phyloP scores from a whole-genome alignment of 306 rosid genomes.

The Heteromeles arbutifolia region DNA sequence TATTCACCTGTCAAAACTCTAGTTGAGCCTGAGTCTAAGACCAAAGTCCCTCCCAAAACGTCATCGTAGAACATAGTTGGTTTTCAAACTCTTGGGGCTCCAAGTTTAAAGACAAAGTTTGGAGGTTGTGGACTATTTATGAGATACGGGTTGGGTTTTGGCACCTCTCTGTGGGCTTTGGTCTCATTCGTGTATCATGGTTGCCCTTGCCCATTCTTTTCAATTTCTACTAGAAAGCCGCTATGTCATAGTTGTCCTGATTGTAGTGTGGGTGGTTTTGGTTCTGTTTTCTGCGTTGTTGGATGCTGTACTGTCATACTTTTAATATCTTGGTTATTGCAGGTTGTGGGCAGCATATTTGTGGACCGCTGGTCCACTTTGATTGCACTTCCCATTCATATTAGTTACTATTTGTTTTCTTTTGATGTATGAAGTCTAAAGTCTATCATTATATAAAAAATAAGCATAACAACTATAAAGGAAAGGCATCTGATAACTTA shows the following conservation, averaged over 20 bases:
- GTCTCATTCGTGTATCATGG: background rate
- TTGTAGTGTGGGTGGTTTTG: background rate
- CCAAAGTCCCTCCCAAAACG: background rate
- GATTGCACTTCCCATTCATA: background rate
- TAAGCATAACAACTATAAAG: background rate
- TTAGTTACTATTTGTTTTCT: background rate
- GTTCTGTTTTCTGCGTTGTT: background rate
- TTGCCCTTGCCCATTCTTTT: background rate
- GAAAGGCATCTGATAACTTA: no score
- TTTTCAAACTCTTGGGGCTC: background rate
- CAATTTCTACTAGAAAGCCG: background rate
- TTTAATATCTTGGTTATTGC: background rate
- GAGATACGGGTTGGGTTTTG: background rate
- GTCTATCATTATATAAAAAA: background rate
- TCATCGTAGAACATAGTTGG: background rate
- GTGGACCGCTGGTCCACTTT: background rate
- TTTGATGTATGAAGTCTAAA: background rate
- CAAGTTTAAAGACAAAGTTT: background rate
- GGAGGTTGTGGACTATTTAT: background rate
- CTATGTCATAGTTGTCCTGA: background rate
- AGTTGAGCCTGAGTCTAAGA: background rate
- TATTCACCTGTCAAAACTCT: background rate
- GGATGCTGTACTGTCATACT: background rate
- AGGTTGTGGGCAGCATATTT: background rate
- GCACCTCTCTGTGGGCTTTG: background rate